Evolutionary conservation across 2,329 filamentous ascomycete species (phyloP).

Genomic region (Plenodomus biglobosus): DNA sequence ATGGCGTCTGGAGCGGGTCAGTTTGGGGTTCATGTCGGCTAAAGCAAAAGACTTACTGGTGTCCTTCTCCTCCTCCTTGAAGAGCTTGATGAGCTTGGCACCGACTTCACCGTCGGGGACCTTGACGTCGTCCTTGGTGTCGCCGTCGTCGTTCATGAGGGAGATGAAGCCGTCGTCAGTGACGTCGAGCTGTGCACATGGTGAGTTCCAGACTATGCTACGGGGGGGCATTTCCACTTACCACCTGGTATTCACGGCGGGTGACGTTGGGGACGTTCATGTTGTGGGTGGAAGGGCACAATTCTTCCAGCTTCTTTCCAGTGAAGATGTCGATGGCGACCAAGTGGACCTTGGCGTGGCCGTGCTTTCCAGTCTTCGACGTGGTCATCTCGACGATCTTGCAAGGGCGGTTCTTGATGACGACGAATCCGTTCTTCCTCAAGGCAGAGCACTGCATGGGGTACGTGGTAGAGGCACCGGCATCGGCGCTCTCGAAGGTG

Average conservation of each 20-base stretch:
- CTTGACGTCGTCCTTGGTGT: conserved; percentile 93
- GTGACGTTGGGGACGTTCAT: conserved; percentile 96
- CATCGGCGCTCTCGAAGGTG: conserved; percentile 91
- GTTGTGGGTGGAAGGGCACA: conserved; percentile 95
- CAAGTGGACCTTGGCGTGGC: conserved; percentile 99
- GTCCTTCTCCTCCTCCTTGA: conserved; percentile 83
- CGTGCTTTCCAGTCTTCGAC: conserved; percentile 99
- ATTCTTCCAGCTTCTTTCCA: conserved; percentile 98
- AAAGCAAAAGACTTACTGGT: conserved; percentile 70
- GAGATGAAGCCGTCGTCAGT: conserved; percentile 93
- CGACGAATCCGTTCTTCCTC: conserved; percentile 98
- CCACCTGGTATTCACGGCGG: conserved; percentile 90
- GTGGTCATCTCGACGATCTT: conserved; percentile 99
- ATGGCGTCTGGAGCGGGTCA: conserved; percentile 69
- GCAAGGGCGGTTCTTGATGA: conserved; percentile 98
- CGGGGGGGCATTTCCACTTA: conserved; percentile 56
- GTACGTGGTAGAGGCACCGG: conserved; percentile 90
- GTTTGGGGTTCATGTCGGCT: conserved; percentile 1
- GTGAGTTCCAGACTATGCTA: neutral
- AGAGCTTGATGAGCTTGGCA: conserved; percentile 80
- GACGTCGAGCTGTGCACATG: conserved; percentile 71
- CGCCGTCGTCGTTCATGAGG: conserved; percentile 84
- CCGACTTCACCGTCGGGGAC: conserved; percentile 87
- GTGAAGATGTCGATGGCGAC: conserved; percentile 99
- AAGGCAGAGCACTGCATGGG: conserved; percentile 99